Evolutionary conservation across 257 asterid species (phyloP), one percentile per base, ranked within the genome.

Genomic region (Euphrasia confusa): DNA sequence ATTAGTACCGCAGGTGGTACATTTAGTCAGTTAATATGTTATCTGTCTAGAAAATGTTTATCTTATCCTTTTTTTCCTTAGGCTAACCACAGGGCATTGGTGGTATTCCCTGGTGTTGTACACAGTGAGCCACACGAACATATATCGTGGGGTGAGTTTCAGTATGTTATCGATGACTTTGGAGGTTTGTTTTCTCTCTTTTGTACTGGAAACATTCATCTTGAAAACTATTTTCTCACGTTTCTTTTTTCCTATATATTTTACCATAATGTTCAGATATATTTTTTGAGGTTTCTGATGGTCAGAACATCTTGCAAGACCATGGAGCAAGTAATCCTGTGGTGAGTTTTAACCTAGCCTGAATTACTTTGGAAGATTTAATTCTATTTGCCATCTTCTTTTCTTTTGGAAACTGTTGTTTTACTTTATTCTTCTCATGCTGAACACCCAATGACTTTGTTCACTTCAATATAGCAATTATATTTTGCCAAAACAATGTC

Each of bases 101-200:
- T 87, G 73, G 75, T 84, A 68, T 79, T 87, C 66, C 94, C 94
- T 63, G 75, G 83, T 59, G 60, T 42, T 18, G 80, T 82, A 44
- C 95, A 87, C 79, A 68, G 76, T 65, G 95, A 87, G 77, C 90
- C 95, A 27, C 90, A 84, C 27, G 90, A 75, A 77, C 84, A 82
- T 58, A 78, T 80, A 65, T 74, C 95, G 2, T 87, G 95, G 95
- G 83, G 82, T 55, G 90, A 87, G 55, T 80, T 79, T 79, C 82
- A 71, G 63, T 87, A 87, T 56, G 81, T 77, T 68, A 71, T 82
- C 7, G 95, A 87, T 69, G 86, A 78, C 60, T 87, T 72, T 67
- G 95, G 95, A 84, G 95, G 93, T 87, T 74, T 58, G 79, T 68
- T 60, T 14, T 26, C 30, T 14, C 53, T 26, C 24, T 64, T 53